Evolutionary conservation across 148 eudicot genomes (phyloP).

Genomic region (Rhododendron williamsianum): DNA sequence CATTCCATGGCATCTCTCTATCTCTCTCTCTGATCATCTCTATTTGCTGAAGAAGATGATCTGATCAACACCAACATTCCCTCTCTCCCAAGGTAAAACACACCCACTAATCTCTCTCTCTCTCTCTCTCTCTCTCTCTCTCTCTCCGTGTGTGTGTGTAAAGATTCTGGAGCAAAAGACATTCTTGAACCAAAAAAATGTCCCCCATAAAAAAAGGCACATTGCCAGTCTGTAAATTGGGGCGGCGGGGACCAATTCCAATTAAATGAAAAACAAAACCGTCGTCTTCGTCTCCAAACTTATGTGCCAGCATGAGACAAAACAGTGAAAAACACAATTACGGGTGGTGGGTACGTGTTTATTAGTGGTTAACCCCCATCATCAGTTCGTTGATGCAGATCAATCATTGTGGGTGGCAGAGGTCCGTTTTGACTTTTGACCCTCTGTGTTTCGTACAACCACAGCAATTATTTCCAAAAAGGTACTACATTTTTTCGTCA

Average conservation of each 20-base stretch:
- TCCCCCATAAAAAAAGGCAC: neutral
- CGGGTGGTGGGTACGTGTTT: neutral
- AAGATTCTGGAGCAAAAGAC: conserved; percentile 1
- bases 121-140: neutral
- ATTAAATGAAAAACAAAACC: neutral
- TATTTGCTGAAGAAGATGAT: neutral
- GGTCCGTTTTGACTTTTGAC: conserved; percentile 6
- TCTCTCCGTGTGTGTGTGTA: neutral
- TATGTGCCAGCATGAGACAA: conserved; percentile 19
- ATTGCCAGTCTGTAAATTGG: conserved; percentile 23
- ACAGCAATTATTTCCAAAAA: neutral
- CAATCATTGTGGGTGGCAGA: conserved; percentile 9
- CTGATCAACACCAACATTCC: neutral
- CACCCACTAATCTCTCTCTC: neutral
- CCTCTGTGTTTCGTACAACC: conserved; percentile 8
- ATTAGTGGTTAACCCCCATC: neutral
- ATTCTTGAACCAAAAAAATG: neutral
- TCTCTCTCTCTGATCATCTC: neutral
- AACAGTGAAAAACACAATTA: neutral
- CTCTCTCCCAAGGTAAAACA: conserved; percentile 5
- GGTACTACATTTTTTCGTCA: neutral
- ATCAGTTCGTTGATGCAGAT: conserved; percentile 11
- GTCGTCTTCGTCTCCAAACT: conserved; percentile 13
- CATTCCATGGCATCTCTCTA: neutral
- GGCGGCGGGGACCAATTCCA: conserved; percentile 14